Conservation (phyloP, 805 yeast species). For the Jamesozyma rosinii region DNA sequence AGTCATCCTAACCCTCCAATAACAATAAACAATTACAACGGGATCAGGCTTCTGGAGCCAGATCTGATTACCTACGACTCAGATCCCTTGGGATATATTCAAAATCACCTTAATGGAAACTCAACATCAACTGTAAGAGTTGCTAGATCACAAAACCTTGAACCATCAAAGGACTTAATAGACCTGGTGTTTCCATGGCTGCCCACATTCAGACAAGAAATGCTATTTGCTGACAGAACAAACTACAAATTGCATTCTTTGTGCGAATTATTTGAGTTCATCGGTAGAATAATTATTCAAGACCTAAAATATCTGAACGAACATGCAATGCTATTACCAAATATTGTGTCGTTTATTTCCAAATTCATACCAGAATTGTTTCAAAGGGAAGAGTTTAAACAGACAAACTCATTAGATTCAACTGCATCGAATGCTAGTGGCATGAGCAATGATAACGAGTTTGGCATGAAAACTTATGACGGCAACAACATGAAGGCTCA, state of each 20-base stretch:
- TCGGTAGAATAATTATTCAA: slow-evolving; percentile 25
- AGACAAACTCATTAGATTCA: neutral
- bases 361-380: slow-evolving; percentile 27
- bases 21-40: slow-evolving; percentile 16
- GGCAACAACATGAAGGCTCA: neutral
- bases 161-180: slow-evolving; percentile 19
- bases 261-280: slow-evolving; percentile 27
- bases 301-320: slow-evolving; percentile 24
- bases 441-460: neutral
- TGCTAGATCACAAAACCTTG: slow-evolving; percentile 15
- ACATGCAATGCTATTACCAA: slow-evolving; percentile 19
- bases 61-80: slow-evolving; percentile 12
- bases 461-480: neutral
- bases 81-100: slow-evolving; percentile 4
- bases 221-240: slow-evolving; percentile 22
- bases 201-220: slow-evolving; percentile 20
- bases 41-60: slow-evolving; percentile 18
- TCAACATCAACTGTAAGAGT: slow-evolving; percentile 7
- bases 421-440: neutral
- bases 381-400: slow-evolving; percentile 16
- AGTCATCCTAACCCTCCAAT: slow-evolving; percentile 22
- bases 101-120: slow-evolving; percentile 7
- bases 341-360: slow-evolving; percentile 22
- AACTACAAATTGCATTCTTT: slow-evolving; percentile 28
- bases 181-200: slow-evolving; percentile 29